Evolutionary conservation across 805 yeast species (phyloP), one percentile per base, ranked within the genome.

Genomic region (Yueomyces sp.): DNA sequence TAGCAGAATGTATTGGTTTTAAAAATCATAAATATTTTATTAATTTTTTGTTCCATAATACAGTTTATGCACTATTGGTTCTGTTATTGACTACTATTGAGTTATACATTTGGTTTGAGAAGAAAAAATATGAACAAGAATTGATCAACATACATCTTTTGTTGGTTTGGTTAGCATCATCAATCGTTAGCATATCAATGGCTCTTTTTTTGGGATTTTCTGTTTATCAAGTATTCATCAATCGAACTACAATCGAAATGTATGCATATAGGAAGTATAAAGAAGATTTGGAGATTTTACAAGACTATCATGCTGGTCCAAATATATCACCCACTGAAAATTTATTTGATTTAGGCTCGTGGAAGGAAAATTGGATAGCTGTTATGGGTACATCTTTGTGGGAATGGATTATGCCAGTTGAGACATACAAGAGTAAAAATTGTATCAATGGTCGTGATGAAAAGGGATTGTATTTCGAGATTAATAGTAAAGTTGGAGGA

Each of bases 1-100:
- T 87, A 60, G 80, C 94, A 2, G 69, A 77, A 4, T 88, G 96
- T 60, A 74, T 90, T 45, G 97, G 97, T 0, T 81, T 76, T 62
- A 65, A 65, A 30, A 90, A 90, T 62, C 87, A 84, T 50, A 83
- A 86, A 62, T 75, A 68, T 57, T 90, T 88, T 55, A 59, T 85
- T 29, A 95, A 86, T 57, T 82, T 83, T 55, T 60, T 87, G 43
- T 39, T 70, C 5, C 79, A 79, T 53, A 65, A 76, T 3, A 63
- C 77, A 2, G 29, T 72, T 0, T 79, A 74, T 52, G 59, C 80
- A 1, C 45, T 61, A 1, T 44, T 70, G 8, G 68, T 76, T 5
- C 62, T 73, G 11, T 28, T 55, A 0, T 52, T 69, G 1, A 60
- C 80, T 1, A 59, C 69, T 1, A 42, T 45, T n/a, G 62, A 72